A percentile compares a stretch with the other conserved stretches of the same genome.
These are phyloP conservation scores for Diaporthe citri DNA, from an alignment of 2,329 filamentous ascomycete species.

Conservation along the genomic window DNA sequence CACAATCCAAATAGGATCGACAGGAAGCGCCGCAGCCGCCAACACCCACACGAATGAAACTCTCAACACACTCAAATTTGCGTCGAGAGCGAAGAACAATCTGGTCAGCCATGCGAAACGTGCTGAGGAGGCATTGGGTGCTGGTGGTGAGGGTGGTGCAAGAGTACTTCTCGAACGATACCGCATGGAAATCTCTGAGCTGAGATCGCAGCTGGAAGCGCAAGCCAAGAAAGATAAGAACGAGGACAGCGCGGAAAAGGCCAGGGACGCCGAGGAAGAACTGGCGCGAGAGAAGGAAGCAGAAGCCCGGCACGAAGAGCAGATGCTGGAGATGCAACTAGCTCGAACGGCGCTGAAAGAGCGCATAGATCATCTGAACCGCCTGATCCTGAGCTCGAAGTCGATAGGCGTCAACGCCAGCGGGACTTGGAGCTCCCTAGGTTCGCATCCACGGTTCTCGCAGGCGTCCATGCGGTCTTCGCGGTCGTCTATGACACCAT, in stretches of 20 bases:
- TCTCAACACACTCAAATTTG: slow-evolving; percentile 96
- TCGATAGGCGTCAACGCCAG: slow-evolving; percentile 92
- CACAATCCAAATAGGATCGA: slow-evolving; percentile 90
- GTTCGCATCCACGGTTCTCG: slow-evolving; percentile 74
- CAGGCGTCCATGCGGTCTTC: slow-evolving; percentile 71
- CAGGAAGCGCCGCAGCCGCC: slow-evolving; percentile 76
- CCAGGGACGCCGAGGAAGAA: slow-evolving; percentile 77
- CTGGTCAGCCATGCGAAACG: slow-evolving; percentile 97
- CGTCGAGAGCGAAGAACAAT: slow-evolving; percentile 95
- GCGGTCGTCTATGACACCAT: slow-evolving; percentile 72
- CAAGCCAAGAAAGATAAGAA: slow-evolving; percentile 76
- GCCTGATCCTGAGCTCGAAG: slow-evolving; percentile 94
- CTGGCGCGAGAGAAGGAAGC: slow-evolving; percentile 82
- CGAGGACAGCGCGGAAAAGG: slow-evolving; percentile 73
- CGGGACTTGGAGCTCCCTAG: slow-evolving; percentile 77
- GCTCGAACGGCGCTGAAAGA: slow-evolving; percentile 96
- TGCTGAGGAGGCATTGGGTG: slow-evolving; percentile 87
- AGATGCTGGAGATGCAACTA: slow-evolving; percentile 98
- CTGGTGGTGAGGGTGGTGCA: slow-evolving; percentile 85
- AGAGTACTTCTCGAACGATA: slow-evolving; percentile 92
- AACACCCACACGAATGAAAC: slow-evolving; percentile 88
- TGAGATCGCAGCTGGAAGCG: slow-evolving; percentile 84
- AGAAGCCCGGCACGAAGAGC: slow-evolving; percentile 90
- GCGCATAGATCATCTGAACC: slow-evolving; percentile 95
- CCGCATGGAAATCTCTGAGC: slow-evolving; percentile 88